phyloP scores from a whole-genome alignment of 768 basidiomycete genomes.

The Termitomyces sp. region DNA sequence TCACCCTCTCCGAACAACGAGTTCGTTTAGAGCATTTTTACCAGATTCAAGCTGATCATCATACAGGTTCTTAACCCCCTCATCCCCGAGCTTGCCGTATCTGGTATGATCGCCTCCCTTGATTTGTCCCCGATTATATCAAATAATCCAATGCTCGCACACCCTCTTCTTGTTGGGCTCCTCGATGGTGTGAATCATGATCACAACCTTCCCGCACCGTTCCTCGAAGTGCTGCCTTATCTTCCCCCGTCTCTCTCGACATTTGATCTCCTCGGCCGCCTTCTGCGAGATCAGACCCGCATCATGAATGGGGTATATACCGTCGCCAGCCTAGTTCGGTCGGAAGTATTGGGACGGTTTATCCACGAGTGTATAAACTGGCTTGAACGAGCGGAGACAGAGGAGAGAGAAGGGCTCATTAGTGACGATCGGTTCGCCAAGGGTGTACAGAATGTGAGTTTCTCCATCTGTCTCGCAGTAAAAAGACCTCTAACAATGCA shows the following conservation, averaged over 20 bases:
- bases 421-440: constrained; percentile 72
- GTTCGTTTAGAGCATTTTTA: constrained; percentile 29
- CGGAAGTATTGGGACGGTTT: constrained; percentile 65
- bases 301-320: constrained; percentile 41
- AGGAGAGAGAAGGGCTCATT: constrained; percentile 60
- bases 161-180: constrained; percentile 58
- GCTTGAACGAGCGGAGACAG: constrained; percentile 63
- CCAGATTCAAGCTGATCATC: background rate
- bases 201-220: constrained; percentile 36
- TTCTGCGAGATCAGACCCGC: constrained; percentile 57
- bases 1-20: constrained; percentile 72
- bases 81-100: constrained; percentile 36
- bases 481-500: background rate
- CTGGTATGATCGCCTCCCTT: constrained; percentile 56
- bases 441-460: constrained; percentile 63
- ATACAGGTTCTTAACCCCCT: constrained; percentile 47
- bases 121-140: constrained; percentile 64
- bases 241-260: constrained; percentile 70
- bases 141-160: constrained; percentile 64
- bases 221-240: constrained; percentile 56
- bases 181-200: constrained; percentile 32
- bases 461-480: background rate
- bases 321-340: constrained; percentile 57
- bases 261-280: constrained; percentile 66
- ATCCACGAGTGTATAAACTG: constrained; percentile 65